phyloP scores from a whole-genome alignment of 2,329 filamentous ascomycete species.

The Paraphaeosphaeria minitans region DNA sequence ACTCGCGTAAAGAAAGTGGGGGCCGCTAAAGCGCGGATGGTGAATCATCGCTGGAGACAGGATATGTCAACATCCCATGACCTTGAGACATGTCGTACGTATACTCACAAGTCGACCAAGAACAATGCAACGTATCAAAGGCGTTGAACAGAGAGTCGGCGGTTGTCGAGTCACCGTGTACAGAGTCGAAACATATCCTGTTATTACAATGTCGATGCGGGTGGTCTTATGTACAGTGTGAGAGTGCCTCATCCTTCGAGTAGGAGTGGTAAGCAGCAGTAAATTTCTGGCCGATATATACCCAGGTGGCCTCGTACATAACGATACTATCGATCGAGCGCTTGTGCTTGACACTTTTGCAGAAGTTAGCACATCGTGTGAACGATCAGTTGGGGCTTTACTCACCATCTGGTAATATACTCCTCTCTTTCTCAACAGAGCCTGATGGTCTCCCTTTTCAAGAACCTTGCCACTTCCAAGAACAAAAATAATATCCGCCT shows the following conservation, averaged over 20 bases:
- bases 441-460: slow-evolving; percentile 36
- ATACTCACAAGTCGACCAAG: too few relatives aligned
- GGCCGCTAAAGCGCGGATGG: background rate
- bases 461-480: slow-evolving; percentile 31
- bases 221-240: background rate
- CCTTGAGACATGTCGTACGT: too few relatives aligned
- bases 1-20: background rate
- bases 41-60: background rate
- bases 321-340: slow-evolving; percentile 36
- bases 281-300: background rate
- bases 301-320: background rate
- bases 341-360: slow-evolving; percentile 44
- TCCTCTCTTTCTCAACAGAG: slow-evolving; percentile 33
- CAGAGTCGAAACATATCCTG: background rate
- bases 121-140: too few relatives aligned
- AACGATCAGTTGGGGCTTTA: background rate
- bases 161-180: background rate
- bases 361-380: slow-evolving; percentile 17
- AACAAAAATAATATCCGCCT: slow-evolving; percentile 37
- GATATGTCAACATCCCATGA: background rate
- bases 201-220: background rate
- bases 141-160: too few relatives aligned
- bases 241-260: background rate
- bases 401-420: slow-evolving; percentile 46
- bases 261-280: background rate